Evolutionary conservation across 352 stramenopile genomes (phyloP).

Genomic region (Phytophthora fragariae): DNA sequence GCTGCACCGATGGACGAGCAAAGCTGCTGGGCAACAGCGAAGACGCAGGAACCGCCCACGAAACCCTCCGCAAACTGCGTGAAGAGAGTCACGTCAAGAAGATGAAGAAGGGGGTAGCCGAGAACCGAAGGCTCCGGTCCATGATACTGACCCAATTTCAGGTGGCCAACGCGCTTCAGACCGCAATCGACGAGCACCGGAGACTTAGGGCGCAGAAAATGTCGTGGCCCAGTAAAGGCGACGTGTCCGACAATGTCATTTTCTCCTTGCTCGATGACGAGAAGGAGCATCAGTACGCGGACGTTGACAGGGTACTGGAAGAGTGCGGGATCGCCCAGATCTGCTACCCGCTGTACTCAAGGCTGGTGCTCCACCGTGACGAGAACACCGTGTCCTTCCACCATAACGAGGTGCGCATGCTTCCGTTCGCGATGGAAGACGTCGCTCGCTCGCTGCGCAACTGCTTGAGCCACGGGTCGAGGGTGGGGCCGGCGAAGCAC

Average conservation of each 20-base stretch:
- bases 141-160: conserved; percentile 6
- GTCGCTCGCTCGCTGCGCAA: conserved; percentile 23
- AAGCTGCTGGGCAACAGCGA: not conserved
- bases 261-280: conserved; percentile 29
- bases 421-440: conserved; percentile 29
- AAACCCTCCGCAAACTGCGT: conserved; percentile 5
- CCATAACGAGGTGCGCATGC: conserved; percentile 24
- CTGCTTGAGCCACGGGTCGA: conserved; percentile 14
- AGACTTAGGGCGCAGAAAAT: conserved; percentile 6
- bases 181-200: conserved; percentile 20
- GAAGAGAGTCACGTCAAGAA: conserved; percentile 8
- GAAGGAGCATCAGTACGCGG: conserved; percentile 12
- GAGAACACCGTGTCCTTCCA: conserved; percentile 13
- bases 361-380: conserved; percentile 10
- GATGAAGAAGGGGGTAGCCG: conserved; percentile 10
- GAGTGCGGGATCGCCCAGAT: conserved; percentile 12
- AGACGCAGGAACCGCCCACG: not conserved
- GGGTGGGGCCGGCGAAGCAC: conserved; percentile 14
- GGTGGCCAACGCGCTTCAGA: conserved; percentile 16
- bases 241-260: conserved; percentile 12
- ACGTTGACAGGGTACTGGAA: conserved; percentile 15
- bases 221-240: conserved; percentile 10
- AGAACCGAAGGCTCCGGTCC: conserved; percentile 21
- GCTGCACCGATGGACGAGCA: not conserved
- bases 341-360: conserved; percentile 20